A percentile compares a stretch with the other conserved stretches of the same genome.
phyloP scores from a whole-genome alignment of 1,284 basidiomycete species.

The Apiotrichum sp. region DNA sequence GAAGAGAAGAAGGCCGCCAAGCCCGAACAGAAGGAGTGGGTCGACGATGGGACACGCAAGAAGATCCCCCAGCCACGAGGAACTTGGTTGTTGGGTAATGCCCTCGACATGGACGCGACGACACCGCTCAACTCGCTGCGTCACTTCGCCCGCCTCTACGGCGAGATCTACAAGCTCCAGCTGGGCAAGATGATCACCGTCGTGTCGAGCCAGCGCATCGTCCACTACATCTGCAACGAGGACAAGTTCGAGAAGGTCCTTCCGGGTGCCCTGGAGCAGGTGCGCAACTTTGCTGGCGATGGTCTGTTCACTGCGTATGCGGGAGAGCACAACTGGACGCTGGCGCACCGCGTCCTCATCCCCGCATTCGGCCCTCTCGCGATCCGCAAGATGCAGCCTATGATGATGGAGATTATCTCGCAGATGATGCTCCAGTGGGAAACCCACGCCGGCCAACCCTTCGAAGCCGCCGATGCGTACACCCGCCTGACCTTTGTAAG shows the following conservation, averaged over 20 bases:
- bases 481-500: conserved; percentile 16
- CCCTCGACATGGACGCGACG: conserved; percentile 20
- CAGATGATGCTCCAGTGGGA: conserved; percentile 47
- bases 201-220: conserved; percentile 48
- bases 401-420: conserved; percentile 51
- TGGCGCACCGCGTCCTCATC: conserved; percentile 53
- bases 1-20: neutral
- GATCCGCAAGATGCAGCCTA: conserved; percentile 51
- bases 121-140: conserved; percentile 34
- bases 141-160: conserved; percentile 35
- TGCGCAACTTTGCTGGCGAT: conserved; percentile 51
- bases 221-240: conserved; percentile 52
- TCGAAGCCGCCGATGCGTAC: conserved; percentile 14
- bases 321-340: conserved; percentile 52
- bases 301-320: conserved; percentile 46
- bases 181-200: conserved; percentile 26
- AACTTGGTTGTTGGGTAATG: conserved; percentile 41
- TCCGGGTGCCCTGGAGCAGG: conserved; percentile 41
- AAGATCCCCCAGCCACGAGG: conserved; percentile 13
- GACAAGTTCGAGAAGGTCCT: conserved; percentile 51
- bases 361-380: conserved; percentile 53
- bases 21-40: neutral
- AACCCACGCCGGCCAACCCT: conserved; percentile 14
- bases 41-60: neutral
- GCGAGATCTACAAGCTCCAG: conserved; percentile 11